phyloP scores from a whole-genome alignment of 2,329 filamentous ascomycete species.

The Aspergillus alliaceus region DNA sequence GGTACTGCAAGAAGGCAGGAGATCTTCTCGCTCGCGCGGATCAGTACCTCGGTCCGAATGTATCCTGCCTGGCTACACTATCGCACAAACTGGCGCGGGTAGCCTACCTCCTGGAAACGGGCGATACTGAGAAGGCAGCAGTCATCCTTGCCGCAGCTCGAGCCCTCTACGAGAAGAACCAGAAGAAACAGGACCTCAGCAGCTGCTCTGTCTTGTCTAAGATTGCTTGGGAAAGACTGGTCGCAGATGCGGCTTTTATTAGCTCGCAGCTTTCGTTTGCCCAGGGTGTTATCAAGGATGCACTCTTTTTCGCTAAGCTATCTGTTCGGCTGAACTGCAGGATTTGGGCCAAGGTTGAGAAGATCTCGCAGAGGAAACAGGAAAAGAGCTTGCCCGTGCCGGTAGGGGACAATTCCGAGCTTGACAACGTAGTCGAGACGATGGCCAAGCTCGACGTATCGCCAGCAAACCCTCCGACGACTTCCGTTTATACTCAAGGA shows the following conservation, averaged over 20 bases:
- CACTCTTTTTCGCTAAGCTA: conserved; percentile 50
- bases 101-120: conserved; percentile 70
- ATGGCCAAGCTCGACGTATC: conserved; percentile 42
- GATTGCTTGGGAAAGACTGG: conserved; percentile 51
- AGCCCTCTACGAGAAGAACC: conserved; percentile 32
- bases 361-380: conserved; percentile 37
- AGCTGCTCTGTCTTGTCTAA: conserved; percentile 40
- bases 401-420: conserved; percentile 24
- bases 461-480: conserved; percentile 35
- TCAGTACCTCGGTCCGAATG: conserved; percentile 40
- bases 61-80: conserved; percentile 49
- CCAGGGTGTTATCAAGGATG: conserved; percentile 46
- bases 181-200: conserved; percentile 29
- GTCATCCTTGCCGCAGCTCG: conserved; percentile 32
- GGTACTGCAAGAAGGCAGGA: conserved; percentile 60
- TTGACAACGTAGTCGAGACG: conserved; percentile 39
- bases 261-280: conserved; percentile 67
- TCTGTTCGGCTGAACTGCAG: conserved; percentile 51
- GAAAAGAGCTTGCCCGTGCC: conserved; percentile 22
- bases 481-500: conserved; percentile 52
- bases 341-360: conserved; percentile 54
- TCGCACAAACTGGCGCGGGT: conserved; percentile 69
- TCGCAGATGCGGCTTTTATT: conserved; percentile 62
- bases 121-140: conserved; percentile 61
- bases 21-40: conserved; percentile 60